A percentile compares a stretch with the other conserved stretches of the same genome.
These are phyloP conservation scores for Fagopyrum homotropicum DNA, from an alignment of 148 eudicot genomes.

Conservation along the genomic window DNA sequence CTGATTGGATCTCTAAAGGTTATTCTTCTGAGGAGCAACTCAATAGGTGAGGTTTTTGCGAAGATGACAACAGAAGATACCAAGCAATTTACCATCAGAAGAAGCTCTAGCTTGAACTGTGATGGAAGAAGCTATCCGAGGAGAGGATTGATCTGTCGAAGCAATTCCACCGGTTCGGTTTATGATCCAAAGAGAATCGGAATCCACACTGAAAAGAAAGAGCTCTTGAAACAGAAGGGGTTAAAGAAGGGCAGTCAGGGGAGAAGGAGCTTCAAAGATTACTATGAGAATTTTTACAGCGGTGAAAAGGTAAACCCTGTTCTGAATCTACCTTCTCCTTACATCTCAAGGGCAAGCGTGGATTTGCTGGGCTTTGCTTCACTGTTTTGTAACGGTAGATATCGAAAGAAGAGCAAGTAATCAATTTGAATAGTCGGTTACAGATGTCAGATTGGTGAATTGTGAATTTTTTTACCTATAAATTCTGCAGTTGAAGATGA, in stretches of 20 bases:
- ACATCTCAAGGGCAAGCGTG: conserved; percentile 47
- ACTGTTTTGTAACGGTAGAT: conserved; percentile 51
- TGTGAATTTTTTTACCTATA: background rate
- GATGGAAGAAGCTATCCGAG: background rate
- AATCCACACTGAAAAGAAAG: background rate
- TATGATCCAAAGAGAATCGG: background rate
- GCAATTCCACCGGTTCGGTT: background rate
- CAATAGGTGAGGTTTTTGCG: conserved; percentile 59
- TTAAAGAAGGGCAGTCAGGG: conserved; percentile 21
- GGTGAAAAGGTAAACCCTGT: conserved; percentile 44
- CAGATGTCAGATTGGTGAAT: background rate
- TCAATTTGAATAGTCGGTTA: background rate
- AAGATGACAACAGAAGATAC: background rate
- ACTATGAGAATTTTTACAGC: conserved; percentile 26
- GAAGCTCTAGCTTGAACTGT: conserved; percentile 14
- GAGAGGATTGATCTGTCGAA: background rate
- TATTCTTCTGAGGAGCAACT: conserved; percentile 49
- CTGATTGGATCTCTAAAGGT: conserved; percentile 28
- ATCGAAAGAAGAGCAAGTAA: conserved; percentile 54
- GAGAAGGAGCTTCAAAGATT: conserved; percentile 22
- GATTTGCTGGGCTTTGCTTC: conserved; percentile 71
- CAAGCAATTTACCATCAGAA: conserved; percentile 18
- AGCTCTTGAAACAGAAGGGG: background rate
- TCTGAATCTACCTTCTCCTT: conserved; percentile 48
- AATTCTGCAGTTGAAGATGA: background rate